phyloP scores from a whole-genome alignment of 805 yeast genomes.

The Wickerhamiella spandovensis region DNA sequence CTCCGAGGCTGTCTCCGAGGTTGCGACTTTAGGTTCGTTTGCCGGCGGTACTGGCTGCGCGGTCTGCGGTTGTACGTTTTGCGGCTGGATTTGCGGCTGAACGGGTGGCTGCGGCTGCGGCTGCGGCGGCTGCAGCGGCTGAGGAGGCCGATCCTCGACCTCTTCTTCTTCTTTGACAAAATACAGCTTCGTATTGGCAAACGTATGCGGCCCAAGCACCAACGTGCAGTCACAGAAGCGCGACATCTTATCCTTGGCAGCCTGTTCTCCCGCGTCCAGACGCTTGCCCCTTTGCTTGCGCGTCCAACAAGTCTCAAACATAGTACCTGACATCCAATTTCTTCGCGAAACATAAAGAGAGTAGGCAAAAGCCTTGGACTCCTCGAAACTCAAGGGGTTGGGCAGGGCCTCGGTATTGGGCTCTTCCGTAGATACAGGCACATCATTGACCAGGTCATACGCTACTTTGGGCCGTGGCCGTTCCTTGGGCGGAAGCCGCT shows the following conservation, averaged over 20 bases:
- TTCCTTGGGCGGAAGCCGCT: slow-evolving; percentile 11
- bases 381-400: slow-evolving; percentile 56
- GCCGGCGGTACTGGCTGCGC: too few relatives aligned
- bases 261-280: slow-evolving; percentile 33
- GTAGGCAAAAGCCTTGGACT: slow-evolving; percentile 36
- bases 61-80: background rate
- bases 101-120: slow-evolving; percentile 1
- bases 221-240: slow-evolving; percentile 67
- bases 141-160: slow-evolving; percentile 5
- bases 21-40: too few relatives aligned
- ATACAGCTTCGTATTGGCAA: slow-evolving; percentile 55
- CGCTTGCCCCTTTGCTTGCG: slow-evolving; percentile 47
- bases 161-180: slow-evolving; percentile 65
- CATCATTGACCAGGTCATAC: slow-evolving; percentile 15
- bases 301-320: slow-evolving; percentile 74
- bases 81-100: background rate
- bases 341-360: slow-evolving; percentile 61
- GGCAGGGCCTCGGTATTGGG: slow-evolving; percentile 55
- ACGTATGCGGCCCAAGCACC: slow-evolving; percentile 70
- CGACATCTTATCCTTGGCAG: slow-evolving; percentile 76
- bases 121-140: background rate
- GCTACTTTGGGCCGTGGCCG: slow-evolving; percentile 19
- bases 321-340: slow-evolving; percentile 47
- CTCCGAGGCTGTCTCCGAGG: too few relatives aligned
- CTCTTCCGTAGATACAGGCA: slow-evolving; percentile 47